phyloP scores from a whole-genome alignment of 179 eudicot species.

The Amaranthus tricolor region DNA sequence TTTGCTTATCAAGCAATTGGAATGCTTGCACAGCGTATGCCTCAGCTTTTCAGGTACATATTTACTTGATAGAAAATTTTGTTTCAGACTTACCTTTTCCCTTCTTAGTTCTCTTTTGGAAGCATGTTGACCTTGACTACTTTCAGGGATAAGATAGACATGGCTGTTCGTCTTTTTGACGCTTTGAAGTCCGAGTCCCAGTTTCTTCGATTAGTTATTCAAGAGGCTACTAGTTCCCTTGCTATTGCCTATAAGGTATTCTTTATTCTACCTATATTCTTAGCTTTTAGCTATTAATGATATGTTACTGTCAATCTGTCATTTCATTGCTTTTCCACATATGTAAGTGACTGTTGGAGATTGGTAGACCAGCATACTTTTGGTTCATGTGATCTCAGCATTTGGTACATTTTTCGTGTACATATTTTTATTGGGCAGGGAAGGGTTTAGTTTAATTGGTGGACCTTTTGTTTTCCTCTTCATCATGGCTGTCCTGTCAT shows the following conservation, averaged over 20 bases:
- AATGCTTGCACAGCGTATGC: conserved; percentile 87
- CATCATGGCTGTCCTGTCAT: background rate
- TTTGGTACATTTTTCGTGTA: background rate
- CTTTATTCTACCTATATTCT: background rate
- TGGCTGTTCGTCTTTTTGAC: conserved; percentile 82
- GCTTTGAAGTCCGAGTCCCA: conserved; percentile 77
- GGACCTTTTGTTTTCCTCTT: background rate
- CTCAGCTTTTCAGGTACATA: conserved; percentile 84
- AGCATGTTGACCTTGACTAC: conserved; percentile 9
- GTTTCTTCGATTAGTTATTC: conserved; percentile 66
- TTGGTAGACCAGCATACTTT: background rate
- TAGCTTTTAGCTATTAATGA: conserved; percentile 5
- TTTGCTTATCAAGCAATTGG: conserved; percentile 95
- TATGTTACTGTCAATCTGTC: background rate
- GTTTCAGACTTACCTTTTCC: background rate
- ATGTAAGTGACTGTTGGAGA: conserved; percentile 1
- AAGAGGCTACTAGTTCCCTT: conserved; percentile 86
- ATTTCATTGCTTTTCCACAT: conserved; percentile 8
- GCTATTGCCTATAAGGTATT: conserved; percentile 81
- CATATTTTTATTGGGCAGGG: background rate
- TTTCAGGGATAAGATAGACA: conserved; percentile 78
- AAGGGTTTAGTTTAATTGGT: background rate
- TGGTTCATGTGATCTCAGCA: background rate
- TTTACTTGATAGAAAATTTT: background rate
- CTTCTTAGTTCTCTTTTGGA: conserved; percentile 3